Base-by-base conservation (phyloP, 2,329 filamentous ascomycete species). In the Venturia aucupariae region DNA sequence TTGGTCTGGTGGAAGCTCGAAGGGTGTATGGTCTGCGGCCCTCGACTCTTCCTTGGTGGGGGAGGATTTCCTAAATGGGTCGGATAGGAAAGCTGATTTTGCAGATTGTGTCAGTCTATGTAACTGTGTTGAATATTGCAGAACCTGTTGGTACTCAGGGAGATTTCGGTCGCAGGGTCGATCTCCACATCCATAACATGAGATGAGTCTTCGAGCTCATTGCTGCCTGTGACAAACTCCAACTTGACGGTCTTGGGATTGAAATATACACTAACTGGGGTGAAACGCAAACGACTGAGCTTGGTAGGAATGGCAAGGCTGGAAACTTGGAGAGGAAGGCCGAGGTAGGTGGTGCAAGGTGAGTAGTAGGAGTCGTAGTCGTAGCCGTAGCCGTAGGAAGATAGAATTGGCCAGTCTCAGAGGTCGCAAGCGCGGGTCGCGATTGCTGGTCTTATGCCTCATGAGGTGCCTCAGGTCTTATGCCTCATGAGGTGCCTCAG, bases 151-250 rank as follows among this genome's bases (percentile, higher is more conserved):
- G 10, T 57, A 57, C 51, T 35, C 30, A 57, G 30, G 51, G 51
- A 57, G 51, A 57, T 57, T 22, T 57, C 51, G 2, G 51, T 57
- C 30, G 51, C 51, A 35, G 51, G 30, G 17, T 57, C 51, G 17
- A 57, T 57, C 27, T 35, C 51, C 27, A 35, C 27, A n/a, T 51
- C 22, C 27, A 57, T 35, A n/a, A 57, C 51, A 22, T 30, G 5
- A n/a, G 51, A 8, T 51, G 46, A 51, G 51, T 57, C 51, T 57
- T 57, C 30, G 30, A 57, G 27, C 13, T 57, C 51, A 57, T 32
- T 57, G 7, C 19, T 57, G 35, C 30, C 51, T 57, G 51, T 27
- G 27, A 57, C 51, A 35, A 32, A 35, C 27, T 57, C 27, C 51
- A 57, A 15, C 51, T 32, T 57, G 51, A 57, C 24, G 46, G 46